Conservation (phyloP, 2,329 filamentous ascomycete genomes). For the Phaeomoniella chlamydospora region DNA sequence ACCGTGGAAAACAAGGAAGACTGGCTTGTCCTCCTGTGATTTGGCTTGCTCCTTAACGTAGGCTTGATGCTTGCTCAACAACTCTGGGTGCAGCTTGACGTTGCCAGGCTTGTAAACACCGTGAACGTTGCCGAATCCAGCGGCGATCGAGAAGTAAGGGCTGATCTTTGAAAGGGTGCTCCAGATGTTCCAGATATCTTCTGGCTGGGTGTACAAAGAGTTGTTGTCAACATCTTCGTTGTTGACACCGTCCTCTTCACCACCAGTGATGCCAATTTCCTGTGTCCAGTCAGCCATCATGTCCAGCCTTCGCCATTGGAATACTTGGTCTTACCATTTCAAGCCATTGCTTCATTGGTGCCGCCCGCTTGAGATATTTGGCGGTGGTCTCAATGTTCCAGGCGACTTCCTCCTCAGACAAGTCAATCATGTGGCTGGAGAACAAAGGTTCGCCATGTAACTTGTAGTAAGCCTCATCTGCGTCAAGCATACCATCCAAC, state of each 20-base stretch:
- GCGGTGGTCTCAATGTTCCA: slow-evolving; percentile 88
- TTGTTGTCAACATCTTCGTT: slow-evolving; percentile 96
- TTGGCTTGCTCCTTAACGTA: slow-evolving; percentile 71
- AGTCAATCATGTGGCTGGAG: slow-evolving; percentile 96
- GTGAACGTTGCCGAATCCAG: slow-evolving; percentile 97
- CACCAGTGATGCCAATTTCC: slow-evolving; percentile 90
- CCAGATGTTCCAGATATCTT: slow-evolving; percentile 89
- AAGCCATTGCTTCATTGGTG: slow-evolving; percentile 96
- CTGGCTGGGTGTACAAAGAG: slow-evolving; percentile 93
- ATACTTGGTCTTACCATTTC: slow-evolving; percentile 63
- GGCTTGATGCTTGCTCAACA: slow-evolving; percentile 91
- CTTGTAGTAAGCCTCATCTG: slow-evolving; percentile 93
- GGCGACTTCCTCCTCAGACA: slow-evolving; percentile 80
- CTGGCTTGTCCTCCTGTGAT: slow-evolving; percentile 67
- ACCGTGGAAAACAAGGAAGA: slow-evolving; percentile 99
- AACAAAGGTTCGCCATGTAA: slow-evolving; percentile 81
- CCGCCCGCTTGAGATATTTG: slow-evolving; percentile 83
- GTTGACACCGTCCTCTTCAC: slow-evolving; percentile 97
- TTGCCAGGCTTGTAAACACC: slow-evolving; percentile 98
- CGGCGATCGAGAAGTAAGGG: slow-evolving; percentile 94
- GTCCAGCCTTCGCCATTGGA: too few species aligned
- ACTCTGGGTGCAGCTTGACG: slow-evolving; percentile 89
- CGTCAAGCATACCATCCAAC: slow-evolving; percentile 91
- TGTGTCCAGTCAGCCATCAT: too few species aligned
- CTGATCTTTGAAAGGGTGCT: slow-evolving; percentile 73